Percentiles rank a stretch among this genome's conserved stretches.
Conservation (phyloP, 805 yeast genomes). For the Saturnispora serradocipensis region DNA sequence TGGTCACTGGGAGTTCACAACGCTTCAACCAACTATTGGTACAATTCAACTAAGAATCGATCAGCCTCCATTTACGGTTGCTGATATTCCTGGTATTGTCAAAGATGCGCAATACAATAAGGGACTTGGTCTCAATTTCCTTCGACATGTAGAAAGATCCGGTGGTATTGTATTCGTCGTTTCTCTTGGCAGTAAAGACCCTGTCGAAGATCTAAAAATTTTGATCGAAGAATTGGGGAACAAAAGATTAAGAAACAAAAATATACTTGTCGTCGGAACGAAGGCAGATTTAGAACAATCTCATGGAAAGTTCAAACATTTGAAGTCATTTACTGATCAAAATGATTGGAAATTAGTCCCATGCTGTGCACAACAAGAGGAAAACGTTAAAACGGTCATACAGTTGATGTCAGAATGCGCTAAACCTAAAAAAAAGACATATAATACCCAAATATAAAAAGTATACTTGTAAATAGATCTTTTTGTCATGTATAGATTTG, state of each 20-base stretch:
- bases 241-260: slow-evolving; percentile 49
- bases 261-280: slow-evolving; percentile 75
- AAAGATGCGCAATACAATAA: slow-evolving; percentile 76
- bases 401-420: slow-evolving; percentile 61
- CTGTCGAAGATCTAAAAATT: slow-evolving; percentile 53
- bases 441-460: neutral
- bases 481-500: neutral
- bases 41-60: slow-evolving; percentile 64
- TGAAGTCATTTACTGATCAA: slow-evolving; percentile 37
- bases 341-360: slow-evolving; percentile 67
- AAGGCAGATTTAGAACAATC: slow-evolving; percentile 74
- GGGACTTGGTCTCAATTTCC: slow-evolving; percentile 91
- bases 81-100: slow-evolving; percentile 95
- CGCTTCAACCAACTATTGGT: slow-evolving; percentile 86
- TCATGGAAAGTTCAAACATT: slow-evolving; percentile 35
- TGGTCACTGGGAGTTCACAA: slow-evolving; percentile 97
- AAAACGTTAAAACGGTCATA: slow-evolving; percentile 64
- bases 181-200: slow-evolving; percentile 59
- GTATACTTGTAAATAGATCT: neutral
- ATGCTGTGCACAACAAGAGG: slow-evolving; percentile 67
- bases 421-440: slow-evolving; percentile 17
- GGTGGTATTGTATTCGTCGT: slow-evolving; percentile 84
- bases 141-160: slow-evolving; percentile 87
- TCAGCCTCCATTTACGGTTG: slow-evolving; percentile 74
- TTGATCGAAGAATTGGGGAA: slow-evolving; percentile 66